Evolutionary conservation across 2,329 filamentous ascomycete species (phyloP), one percentile per base, ranked within the genome.

Genomic region (Calonectria hongkongensis): DNA sequence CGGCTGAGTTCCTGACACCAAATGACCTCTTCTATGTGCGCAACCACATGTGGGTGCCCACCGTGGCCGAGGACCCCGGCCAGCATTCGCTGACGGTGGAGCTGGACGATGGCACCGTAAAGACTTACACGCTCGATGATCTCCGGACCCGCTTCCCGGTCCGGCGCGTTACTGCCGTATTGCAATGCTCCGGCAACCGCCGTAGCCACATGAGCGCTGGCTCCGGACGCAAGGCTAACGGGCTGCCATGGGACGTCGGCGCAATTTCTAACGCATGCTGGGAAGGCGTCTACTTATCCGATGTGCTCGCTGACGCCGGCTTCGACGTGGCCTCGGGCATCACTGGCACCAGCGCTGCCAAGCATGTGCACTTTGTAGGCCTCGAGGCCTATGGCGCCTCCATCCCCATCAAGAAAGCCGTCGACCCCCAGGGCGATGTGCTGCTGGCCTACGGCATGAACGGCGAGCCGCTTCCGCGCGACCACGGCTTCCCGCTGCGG

Each of bases 361-460:
- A 86, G 60, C 90, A 92, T 75, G 88, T 90, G 13, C 89, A 91
- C 36, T 90, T 93, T 76, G 85, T 87, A 10, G 89, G 89, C 15
- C 83, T 90, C 60, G 90, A 93, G 80, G 89, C 91, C 16, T 92
- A 92, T 79, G 88, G 88, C 71, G 87, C 91, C 16, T 92, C 88
- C 45, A 92, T 93, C 56, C 90, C 91, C 0, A 85, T 93, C 62
- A 83, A 86, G 41, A 88, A 91, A 27, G 89, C 89, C 0, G 81
- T 92, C 21, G 90, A 92, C 63, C 89, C 89, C 0, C 86, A 87
- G 43, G 90, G 89, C 66, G 92, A 94, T 74, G 92, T 94, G 8
- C 83, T 94, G 33, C 84, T 94, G 0, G 92, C 92, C 0, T 93
- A 91, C 76, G 86, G 87, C 60, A 94, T 94, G 92, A 94, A 94